Base-by-base conservation (phyloP, 2,329 filamentous ascomycete genomes). In the Atkinsonella texensis region DNA sequence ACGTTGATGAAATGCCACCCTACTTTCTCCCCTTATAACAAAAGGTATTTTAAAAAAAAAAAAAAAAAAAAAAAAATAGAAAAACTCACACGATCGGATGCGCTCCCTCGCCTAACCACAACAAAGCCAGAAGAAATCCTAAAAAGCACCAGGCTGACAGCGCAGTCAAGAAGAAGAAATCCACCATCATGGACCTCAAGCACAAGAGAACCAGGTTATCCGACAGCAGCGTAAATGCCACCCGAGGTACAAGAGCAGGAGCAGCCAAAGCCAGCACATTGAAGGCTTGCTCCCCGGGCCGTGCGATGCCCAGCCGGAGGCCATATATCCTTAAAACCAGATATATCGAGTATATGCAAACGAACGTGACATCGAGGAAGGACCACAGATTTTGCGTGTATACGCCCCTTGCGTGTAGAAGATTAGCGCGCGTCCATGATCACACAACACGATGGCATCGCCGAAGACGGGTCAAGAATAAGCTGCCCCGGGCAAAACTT, bases 381-480 rank as follows among this genome's bases (percentile, higher is more conserved):
- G 87, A 89, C 88, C 88, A 94, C 3, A 94, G 70, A 59, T 93
- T 91, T 64, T 94, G 87, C 0, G 87, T 89, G 61, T 93, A 90
- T 1, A 93, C 87, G 53, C 81, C 79, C 86, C 86, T 79, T 49
- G 2, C 10, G 28, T 8, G 28, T 28, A 11, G 23, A 46, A 46
- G 28, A 28, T 46, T n/a, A 7, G 17, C 35, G 32, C 51, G 23
- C 17, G 38, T 12, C 17, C 15, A 10, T 12, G 12, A 11, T n/a
- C n/a, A 48, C 28, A 28, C 28, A 28, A 31, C 28, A 47, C n/a
- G 7, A 8, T 8, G 28, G 28, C 28, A 28, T 28, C 28, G 28
- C 7, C 28, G 28, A 46, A 20, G 35, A 1, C 11, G 4, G 35
- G 9, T 38, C 35, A 38, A 9, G 4, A 17, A 45, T 2, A 12